Percentiles rank a stretch among this genome's conserved stretches.
phyloP scores from a whole-genome alignment of 139 green algal genomes.

The Parachlorella kessleri region DNA sequence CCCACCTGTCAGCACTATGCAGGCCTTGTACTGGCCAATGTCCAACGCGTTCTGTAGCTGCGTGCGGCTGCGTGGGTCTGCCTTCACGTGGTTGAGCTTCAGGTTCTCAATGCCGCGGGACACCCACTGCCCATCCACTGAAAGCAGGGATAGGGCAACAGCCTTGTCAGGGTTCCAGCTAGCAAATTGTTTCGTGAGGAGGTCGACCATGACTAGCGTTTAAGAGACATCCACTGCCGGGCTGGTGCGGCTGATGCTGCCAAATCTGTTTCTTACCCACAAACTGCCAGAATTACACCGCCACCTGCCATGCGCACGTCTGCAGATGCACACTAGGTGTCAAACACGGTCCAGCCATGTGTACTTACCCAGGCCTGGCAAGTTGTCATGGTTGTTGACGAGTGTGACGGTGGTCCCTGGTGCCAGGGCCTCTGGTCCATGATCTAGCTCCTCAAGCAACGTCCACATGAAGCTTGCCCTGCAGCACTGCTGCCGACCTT shows the following conservation, averaged over 20 bases:
- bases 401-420: conserved; percentile 52
- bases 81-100: conserved; percentile 30
- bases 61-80: conserved; percentile 33
- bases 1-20: background rate
- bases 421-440: conserved; percentile 48
- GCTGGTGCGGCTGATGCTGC: no score
- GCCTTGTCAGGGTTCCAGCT: no score
- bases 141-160: no score
- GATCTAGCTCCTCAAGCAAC: conserved; percentile 69
- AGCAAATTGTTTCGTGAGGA: no score
- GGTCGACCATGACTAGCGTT: no score
- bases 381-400: conserved; percentile 49
- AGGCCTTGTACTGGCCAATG: conserved; percentile 1
- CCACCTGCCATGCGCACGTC: no score
- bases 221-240: no score
- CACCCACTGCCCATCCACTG: background rate
- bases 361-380: conserved; percentile 8
- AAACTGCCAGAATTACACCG: no score
- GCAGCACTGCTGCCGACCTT: conserved; percentile 11
- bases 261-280: no score
- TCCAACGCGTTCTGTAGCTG: conserved; percentile 23
- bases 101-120: background rate
- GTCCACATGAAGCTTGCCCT: conserved; percentile 43
- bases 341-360: no score
- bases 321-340: no score